A percentile compares a stretch with the other conserved stretches of the same genome.
These are phyloP conservation scores for Phalaenopsis hybrid DNA, from an alignment of 116 monocot genomes.

Conservation along the genomic window DNA sequence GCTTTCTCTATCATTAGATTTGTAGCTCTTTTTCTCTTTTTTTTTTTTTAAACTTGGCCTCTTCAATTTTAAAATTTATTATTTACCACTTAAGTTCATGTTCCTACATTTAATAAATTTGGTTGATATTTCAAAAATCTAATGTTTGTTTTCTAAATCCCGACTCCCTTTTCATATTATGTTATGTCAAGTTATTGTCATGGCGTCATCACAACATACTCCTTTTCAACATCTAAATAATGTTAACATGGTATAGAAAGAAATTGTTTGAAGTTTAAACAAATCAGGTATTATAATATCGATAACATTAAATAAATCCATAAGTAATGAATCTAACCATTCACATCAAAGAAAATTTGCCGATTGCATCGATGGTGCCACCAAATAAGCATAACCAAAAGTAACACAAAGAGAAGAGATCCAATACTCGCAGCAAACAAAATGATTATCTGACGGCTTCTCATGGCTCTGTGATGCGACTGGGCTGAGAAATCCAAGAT, in stretches of 20 bases:
- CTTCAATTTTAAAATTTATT: no score
- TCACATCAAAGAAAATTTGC: slow-evolving; percentile 83
- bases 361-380: slow-evolving; percentile 56
- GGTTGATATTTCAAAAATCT: no score
- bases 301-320: background rate
- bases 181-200: no score
- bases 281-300: background rate
- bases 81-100: no score
- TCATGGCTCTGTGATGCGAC: slow-evolving; percentile 35
- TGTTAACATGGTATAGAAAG: background rate
- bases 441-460: slow-evolving; percentile 44
- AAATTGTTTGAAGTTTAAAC: background rate
- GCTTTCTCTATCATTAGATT: no score
- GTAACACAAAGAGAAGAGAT: slow-evolving; percentile 30
- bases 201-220: no score
- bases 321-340: slow-evolving; percentile 38
- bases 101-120: no score
- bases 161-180: no score
- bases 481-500: slow-evolving; percentile 45
- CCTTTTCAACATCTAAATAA: background rate
- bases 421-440: slow-evolving; percentile 56
- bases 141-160: no score
- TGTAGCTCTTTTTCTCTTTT: no score
- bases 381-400: slow-evolving; percentile 53
- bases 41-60: no score